Evolutionary conservation across 2,329 filamentous ascomycete genomes (phyloP), one percentile per base, ranked within the genome.

Genomic region (Beauveria medogensis): DNA sequence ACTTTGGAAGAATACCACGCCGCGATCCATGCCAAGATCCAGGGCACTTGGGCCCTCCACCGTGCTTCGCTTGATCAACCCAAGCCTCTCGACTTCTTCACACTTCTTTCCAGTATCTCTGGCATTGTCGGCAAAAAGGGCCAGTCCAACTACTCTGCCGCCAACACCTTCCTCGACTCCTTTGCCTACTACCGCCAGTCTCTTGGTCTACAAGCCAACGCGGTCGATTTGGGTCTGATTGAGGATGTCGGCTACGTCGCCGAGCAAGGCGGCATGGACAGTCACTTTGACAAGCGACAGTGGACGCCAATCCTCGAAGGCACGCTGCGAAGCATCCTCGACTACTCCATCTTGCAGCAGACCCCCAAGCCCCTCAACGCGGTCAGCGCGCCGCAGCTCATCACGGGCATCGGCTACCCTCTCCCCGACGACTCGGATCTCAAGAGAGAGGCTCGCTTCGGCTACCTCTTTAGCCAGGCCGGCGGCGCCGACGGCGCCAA

Each of bases 101-200:
- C 69, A 24, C 61, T 71, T 18, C 64, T 68, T 56, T 69, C 66
- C 6, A 77, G 75, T 3, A 65, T 72, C 5, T 67, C 67, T 0
- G 69, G 69, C 24, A 63, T 72, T 5, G 60, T 73, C 10, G 74
- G 71, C 14, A 67, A 69, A 28, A 63, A 67, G 8, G 67, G 66
- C 3, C 75, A 77, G 63, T 67, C 69, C 61, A 76, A 74, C 63
- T 79, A 79, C 63, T 65, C 68, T 5, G 71, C 74, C 2, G 75
- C 68, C n/a, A 77, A 77, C 63, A 68, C 69, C n/a, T 78, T 72
- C 64, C 65, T 75, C 58, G 71, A 75, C 46, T 67, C 70, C 2
- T 69, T 78, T 34, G 71, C 69, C 18, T 68, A 69, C 12, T 73
- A 72, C 51, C 71, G 76, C 12, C 67, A 69, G 16, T 47, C 56